These are phyloP conservation scores for Wickerhamiella australiensis DNA, from an alignment of 805 yeast genomes.

Conservation along the genomic window DNA sequence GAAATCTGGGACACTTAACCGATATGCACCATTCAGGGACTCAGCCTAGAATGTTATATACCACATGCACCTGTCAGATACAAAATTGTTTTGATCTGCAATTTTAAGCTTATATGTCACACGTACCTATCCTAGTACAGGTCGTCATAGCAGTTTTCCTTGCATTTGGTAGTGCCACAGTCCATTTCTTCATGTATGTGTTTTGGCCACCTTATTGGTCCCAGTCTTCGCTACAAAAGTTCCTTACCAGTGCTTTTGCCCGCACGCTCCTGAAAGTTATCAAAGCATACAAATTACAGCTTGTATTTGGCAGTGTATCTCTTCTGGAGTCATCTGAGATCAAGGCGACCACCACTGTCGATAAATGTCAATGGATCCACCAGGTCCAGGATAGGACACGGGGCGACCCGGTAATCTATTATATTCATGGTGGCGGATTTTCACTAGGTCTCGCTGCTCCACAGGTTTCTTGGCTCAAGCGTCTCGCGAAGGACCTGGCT, in stretches of 20 bases:
- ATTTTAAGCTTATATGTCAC: too few relatives aligned
- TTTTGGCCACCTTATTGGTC: conserved; percentile 1
- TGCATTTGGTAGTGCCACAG: background rate
- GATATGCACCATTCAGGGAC: background rate
- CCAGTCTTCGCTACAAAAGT: background rate
- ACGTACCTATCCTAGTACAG: background rate
- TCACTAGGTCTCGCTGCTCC: conserved; percentile 18
- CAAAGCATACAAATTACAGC: background rate
- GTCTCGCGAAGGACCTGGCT: background rate
- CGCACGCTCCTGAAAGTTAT: background rate
- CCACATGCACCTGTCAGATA: background rate
- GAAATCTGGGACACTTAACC: too few relatives aligned
- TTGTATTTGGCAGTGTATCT: background rate
- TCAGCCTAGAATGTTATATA: background rate
- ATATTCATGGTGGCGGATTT: conserved; percentile 25
- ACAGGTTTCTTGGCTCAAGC: conserved; percentile 17
- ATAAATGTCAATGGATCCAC: conserved; percentile 17
- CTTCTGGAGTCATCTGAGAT: background rate
- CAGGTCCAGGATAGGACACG: conserved; percentile 18
- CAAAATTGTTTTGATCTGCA: background rate
- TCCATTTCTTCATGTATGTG: background rate
- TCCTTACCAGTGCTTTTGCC: background rate
- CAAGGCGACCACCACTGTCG: background rate
- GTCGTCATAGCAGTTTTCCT: background rate
- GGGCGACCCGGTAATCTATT: conserved; percentile 22